Conservation (phyloP, 495 filamentous ascomycete species). For the Thermothielavioides terrestris region DNA sequence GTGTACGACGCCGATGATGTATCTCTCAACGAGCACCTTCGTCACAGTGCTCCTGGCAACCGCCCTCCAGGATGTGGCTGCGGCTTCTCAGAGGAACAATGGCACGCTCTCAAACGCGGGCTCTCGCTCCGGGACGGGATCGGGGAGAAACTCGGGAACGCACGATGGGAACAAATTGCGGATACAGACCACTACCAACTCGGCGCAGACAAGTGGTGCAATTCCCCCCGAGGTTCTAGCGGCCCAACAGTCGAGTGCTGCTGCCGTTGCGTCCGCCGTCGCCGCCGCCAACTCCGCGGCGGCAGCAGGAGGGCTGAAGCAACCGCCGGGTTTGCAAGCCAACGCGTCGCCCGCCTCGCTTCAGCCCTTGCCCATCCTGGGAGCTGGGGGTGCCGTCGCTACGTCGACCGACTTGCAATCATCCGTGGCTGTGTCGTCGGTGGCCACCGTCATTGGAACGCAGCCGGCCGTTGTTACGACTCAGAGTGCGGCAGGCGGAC, state of each 20-base stretch:
- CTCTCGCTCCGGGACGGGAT: neutral
- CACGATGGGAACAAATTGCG: neutral
- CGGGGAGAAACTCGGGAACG: neutral
- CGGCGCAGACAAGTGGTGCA: neutral
- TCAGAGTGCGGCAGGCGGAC: neutral
- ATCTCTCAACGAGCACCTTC: conserved; percentile 17
- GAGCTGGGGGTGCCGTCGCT: neutral
- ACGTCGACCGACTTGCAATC: neutral
- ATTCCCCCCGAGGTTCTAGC: conserved; percentile 13
- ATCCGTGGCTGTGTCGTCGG: neutral
- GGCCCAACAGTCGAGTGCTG: conserved; percentile 7
- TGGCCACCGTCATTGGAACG: neutral
- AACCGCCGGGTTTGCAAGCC: conserved; percentile 16
- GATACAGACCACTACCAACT: conserved; percentile 5
- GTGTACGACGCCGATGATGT: conserved; percentile 17
- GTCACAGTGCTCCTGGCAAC: conserved; percentile 20
- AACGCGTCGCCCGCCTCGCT: conserved; percentile 6
- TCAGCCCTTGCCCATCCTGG: conserved; percentile 17
- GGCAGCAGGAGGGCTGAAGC: conserved; percentile 11
- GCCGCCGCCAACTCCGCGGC: conserved; percentile 8
- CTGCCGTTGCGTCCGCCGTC: conserved; percentile 10
- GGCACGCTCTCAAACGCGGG: neutral
- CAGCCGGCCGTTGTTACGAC: conserved; percentile 1
- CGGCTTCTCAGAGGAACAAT: conserved; percentile 5
- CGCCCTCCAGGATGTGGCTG: conserved; percentile 16